Evolutionary conservation across 139 green algal genomes (phyloP).

Genomic region (Picochlorum sp.): DNA sequence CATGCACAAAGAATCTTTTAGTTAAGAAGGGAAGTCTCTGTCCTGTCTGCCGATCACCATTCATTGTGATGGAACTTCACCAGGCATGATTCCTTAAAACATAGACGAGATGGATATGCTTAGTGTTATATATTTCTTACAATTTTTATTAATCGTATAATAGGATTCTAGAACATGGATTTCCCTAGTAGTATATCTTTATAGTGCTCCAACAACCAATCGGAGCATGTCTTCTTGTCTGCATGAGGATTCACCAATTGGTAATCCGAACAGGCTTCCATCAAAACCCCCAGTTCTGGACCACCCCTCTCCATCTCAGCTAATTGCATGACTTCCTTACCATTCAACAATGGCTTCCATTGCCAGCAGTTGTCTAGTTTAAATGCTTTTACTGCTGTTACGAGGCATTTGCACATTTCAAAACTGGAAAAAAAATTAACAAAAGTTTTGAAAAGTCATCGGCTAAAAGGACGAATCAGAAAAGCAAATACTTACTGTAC

Average conservation of each 20-base stretch:
- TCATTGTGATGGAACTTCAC: too few relatives aligned
- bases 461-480: too few relatives aligned
- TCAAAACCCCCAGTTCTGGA: slow-evolving; percentile 38
- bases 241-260: slow-evolving; percentile 56
- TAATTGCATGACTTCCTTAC: slow-evolving; percentile 38
- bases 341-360: slow-evolving; percentile 60
- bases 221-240: slow-evolving; percentile 28
- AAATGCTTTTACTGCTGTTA: slow-evolving; percentile 31
- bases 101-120: too few relatives aligned
- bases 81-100: too few relatives aligned
- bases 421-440: slow-evolving; percentile 1
- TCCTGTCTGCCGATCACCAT: too few relatives aligned
- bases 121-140: too few relatives aligned
- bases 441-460: too few relatives aligned
- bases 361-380: slow-evolving; percentile 47
- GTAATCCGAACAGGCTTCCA: slow-evolving; percentile 52
- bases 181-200: neutral
- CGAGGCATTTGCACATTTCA: slow-evolving; percentile 22
- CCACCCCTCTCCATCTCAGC: slow-evolving; percentile 46
- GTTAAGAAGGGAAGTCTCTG: too few relatives aligned
- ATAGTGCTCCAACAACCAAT: slow-evolving; percentile 4
- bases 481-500: neutral
- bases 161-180: neutral
- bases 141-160: too few relatives aligned
- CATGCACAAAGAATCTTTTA: too few relatives aligned